Evolutionary conservation across 768 basidiomycete species (phyloP).

Genomic region (Butyriboletus loyo): DNA sequence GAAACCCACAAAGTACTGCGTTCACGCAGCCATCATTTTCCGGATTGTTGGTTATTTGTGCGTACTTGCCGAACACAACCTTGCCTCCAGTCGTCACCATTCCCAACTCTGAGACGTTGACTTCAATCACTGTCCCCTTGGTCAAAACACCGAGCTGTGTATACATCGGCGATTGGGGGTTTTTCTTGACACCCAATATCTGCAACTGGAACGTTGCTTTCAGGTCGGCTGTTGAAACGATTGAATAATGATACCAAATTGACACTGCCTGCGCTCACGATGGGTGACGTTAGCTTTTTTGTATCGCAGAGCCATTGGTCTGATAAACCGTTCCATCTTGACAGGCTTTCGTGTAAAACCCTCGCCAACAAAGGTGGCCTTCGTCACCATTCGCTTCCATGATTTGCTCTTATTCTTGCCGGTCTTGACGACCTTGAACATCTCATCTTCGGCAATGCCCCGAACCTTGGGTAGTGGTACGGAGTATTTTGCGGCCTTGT

Average conservation of each 20-base stretch:
- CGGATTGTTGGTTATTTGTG: slow-evolving; percentile 91
- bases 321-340: slow-evolving; percentile 97
- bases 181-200: slow-evolving; percentile 98
- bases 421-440: slow-evolving; percentile 99
- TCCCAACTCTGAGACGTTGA: slow-evolving; percentile 97
- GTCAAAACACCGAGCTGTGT: slow-evolving; percentile 96
- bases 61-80: slow-evolving; percentile 90
- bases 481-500: slow-evolving; percentile 97
- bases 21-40: slow-evolving; percentile 98
- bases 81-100: slow-evolving; percentile 98
- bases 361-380: slow-evolving; percentile 98
- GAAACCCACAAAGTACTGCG: slow-evolving; percentile 77
- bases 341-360: slow-evolving; percentile 98
- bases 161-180: slow-evolving; percentile 98
- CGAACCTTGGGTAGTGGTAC: slow-evolving; percentile 96
- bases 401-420: slow-evolving; percentile 94
- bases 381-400: slow-evolving; percentile 99
- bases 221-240: slow-evolving; percentile 66
- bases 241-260: not conserved
- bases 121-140: slow-evolving; percentile 97
- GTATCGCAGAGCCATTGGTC: slow-evolving; percentile 96
- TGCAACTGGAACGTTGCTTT: slow-evolving; percentile 99
- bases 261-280: slow-evolving; percentile 52
- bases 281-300: slow-evolving; percentile 99
- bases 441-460: slow-evolving; percentile 98